phyloP scores from a whole-genome alignment of 1,284 basidiomycete species.

The Microbotryomycetes sp. region DNA sequence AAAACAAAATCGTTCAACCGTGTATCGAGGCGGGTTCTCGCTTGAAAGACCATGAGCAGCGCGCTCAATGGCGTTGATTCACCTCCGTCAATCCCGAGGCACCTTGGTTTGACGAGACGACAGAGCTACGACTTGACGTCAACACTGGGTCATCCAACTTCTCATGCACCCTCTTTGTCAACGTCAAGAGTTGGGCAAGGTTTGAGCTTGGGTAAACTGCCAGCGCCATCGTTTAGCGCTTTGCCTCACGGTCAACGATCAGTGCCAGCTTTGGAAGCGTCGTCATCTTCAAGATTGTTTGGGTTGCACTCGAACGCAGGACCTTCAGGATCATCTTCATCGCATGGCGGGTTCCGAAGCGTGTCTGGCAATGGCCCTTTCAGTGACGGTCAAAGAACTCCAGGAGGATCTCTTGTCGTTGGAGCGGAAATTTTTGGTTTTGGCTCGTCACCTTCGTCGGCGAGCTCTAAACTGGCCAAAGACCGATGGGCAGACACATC shows the following conservation, averaged over 20 bases:
- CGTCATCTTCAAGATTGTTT: background rate
- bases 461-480: constrained; percentile 8
- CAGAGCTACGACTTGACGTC: constrained; percentile 28
- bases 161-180: constrained; percentile 3
- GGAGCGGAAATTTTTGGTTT: constrained; percentile 33
- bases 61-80: background rate
- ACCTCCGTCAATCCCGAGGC: constrained; percentile 13
- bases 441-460: constrained; percentile 5
- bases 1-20: no score
- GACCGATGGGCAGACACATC: constrained; percentile 4
- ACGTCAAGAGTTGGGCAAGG: no score
- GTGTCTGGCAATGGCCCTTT: constrained; percentile 12
- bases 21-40: no score
- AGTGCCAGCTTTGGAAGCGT: constrained; percentile 33
- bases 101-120: constrained; percentile 21
- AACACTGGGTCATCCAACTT: no score
- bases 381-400: constrained; percentile 26
- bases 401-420: constrained; percentile 28
- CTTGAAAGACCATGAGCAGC: no score
- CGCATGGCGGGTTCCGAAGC: background rate
- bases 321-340: constrained; percentile 3
- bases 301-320: constrained; percentile 2
- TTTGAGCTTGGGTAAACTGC: constrained; percentile 32
- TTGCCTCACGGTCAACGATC: constrained; percentile 31
- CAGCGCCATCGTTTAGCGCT: constrained; percentile 30